Evolutionary conservation across 1,139 yeast species (phyloP), one percentile per base, ranked within the genome.

Genomic region (Geotrichum phurueaensis): DNA sequence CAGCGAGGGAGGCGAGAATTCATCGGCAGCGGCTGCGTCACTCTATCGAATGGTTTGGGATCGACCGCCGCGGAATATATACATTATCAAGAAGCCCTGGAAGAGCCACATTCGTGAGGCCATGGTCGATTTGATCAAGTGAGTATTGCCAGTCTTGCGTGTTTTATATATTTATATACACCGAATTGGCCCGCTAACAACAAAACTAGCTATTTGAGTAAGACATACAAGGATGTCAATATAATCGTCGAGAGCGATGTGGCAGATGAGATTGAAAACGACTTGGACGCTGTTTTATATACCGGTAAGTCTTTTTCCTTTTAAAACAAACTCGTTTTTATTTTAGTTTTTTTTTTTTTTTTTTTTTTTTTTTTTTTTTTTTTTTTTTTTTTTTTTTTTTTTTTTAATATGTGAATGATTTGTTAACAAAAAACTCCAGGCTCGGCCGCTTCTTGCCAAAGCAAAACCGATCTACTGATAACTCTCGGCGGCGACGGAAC

Each of bases 401-500:
- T 22, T 50, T 25, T n/a, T 25, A 39, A 51, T 23, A 29, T 2
- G 5, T 20, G n/a, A 27, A 25, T 2, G 39, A 51, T 20, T 20
- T 25, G 39, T 13, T 33, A 33, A 33, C 39, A 33, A 33, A 10
- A 33, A 10, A 33, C 39, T 33, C 13, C 9, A 60, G 57, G 57
- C 10, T 53, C 56, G 18, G 36, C 29, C 23, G 43, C 20, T 22
- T 52, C 52, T 31, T 56, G 58, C 23, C 61, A 54, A 31, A 66
- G 71, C 2, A 78, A 78, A 61, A 75, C 84, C 0, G 98, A 92
- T 70, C 73, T 91, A 55, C 75, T 92, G 52, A 90, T 92, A 15
- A 89, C 97, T 0, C 74, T 92, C 48, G 98, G 98, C 10, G 99
- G 99, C 13, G 99, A 92, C 72, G 99, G 98, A 12, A 92, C 98